These are phyloP conservation scores for Schoenoplectus triqueter DNA, from an alignment of 202 grass and related monocot species.

Conservation along the genomic window DNA sequence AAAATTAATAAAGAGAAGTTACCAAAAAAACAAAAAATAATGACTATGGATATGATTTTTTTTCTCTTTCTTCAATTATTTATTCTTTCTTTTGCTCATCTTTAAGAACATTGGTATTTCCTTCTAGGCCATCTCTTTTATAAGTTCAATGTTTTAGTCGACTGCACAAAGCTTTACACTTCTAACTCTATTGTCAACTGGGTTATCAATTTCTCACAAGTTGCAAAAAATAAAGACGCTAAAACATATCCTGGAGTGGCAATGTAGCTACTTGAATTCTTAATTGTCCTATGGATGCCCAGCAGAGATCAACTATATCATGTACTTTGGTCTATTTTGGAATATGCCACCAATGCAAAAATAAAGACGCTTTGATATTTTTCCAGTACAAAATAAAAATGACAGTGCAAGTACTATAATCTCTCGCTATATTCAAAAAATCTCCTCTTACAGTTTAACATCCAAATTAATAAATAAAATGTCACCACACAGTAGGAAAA, in stretches of 20 bases:
- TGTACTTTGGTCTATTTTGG: not conserved
- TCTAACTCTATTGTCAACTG: not conserved
- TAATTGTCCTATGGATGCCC: not conserved
- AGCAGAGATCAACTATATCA: not conserved
- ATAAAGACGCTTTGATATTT: not conserved
- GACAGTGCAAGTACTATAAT: not conserved
- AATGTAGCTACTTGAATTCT: not conserved
- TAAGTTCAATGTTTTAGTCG: not conserved
- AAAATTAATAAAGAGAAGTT: not conserved
- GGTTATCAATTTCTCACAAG: not conserved
- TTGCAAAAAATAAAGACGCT: not conserved
- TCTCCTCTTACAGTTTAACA: not conserved
- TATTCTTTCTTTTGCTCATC: not conserved
- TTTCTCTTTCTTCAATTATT: not conserved
- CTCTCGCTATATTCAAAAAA: slow-evolving; percentile 21
- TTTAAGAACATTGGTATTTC: slow-evolving; percentile 5
- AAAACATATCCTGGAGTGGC: not conserved
- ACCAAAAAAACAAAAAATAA: not conserved
- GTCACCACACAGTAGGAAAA: not conserved
- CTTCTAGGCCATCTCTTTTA: not conserved
- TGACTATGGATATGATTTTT: not conserved
- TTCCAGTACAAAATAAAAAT: slow-evolving; percentile 15
- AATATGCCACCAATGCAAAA: not conserved
- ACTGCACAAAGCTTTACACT: not conserved
- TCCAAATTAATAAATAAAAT: slow-evolving; percentile 27